Conservation (phyloP, 441 rosid species). For the Hypseocharis bilobata region DNA sequence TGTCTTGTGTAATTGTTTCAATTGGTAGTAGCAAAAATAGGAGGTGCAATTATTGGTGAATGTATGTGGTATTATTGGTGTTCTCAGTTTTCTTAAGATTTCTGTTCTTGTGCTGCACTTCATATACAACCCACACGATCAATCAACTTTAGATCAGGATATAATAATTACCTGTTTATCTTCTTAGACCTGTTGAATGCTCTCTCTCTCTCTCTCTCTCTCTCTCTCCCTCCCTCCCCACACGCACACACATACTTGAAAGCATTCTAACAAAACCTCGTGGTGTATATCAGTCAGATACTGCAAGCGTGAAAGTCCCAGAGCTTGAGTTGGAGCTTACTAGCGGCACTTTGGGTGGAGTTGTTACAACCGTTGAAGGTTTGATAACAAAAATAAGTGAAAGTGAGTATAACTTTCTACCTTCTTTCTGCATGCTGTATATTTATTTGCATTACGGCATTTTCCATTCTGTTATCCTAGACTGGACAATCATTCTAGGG, state of each 20-base stretch:
- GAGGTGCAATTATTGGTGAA: too few relatives aligned
- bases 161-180: background rate
- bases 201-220: too few relatives aligned
- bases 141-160: background rate
- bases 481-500: too few relatives aligned
- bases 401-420: constrained; percentile 44
- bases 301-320: constrained; percentile 68
- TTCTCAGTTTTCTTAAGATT: too few relatives aligned
- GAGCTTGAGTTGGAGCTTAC: constrained; percentile 85
- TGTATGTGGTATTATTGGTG: too few relatives aligned
- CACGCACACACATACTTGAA: background rate
- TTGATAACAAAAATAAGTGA: constrained; percentile 83
- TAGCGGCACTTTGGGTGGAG: constrained; percentile 85
- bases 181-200: too few relatives aligned
- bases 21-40: too few relatives aligned
- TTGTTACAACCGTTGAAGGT: constrained; percentile 94
- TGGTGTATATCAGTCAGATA: constrained; percentile 60
- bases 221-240: too few relatives aligned
- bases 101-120: too few relatives aligned
- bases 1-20: too few relatives aligned
- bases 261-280: background rate
- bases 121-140: too few relatives aligned
- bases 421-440: constrained; percentile 6
- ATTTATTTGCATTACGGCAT: background rate
- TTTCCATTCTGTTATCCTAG: background rate